Conservation (phyloP, 2,329 filamentous ascomycete species). For the Venturia pyrina region DNA sequence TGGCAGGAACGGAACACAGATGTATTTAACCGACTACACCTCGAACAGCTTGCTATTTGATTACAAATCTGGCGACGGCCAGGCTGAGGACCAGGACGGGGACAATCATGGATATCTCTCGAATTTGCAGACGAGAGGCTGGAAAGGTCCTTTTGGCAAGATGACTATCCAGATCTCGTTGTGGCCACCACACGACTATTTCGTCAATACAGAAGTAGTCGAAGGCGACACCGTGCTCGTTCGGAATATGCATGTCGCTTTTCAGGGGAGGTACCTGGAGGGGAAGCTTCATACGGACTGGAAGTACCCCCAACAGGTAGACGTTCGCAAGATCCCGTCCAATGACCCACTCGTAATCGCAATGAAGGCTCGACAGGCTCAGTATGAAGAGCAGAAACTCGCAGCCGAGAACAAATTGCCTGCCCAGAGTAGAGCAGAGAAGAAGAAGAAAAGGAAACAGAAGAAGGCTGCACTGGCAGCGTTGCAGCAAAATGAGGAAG, state of each 20-base stretch:
- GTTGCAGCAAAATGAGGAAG: constrained; percentile 14
- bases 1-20: constrained; percentile 38
- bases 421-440: constrained; percentile 21
- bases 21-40: constrained; percentile 82
- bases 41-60: constrained; percentile 54
- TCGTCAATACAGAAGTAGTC: constrained; percentile 45
- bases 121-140: constrained; percentile 34
- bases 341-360: constrained; percentile 41
- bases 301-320: constrained; percentile 41
- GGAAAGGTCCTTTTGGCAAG: constrained; percentile 67
- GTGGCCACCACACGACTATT: constrained; percentile 56
- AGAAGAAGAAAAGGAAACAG: constrained; percentile 24
- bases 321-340: constrained; percentile 43
- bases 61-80: constrained; percentile 28
- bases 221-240: constrained; percentile 55
- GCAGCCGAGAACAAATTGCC: constrained; percentile 14
- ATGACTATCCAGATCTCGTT: constrained; percentile 61
- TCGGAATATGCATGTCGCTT: constrained; percentile 62
- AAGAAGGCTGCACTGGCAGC: constrained; percentile 19
- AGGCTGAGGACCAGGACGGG: constrained; percentile 33
- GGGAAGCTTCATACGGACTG: constrained; percentile 59
- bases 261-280: constrained; percentile 50
- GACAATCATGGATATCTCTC: constrained; percentile 47
- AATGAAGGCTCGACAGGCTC: constrained; percentile 52
- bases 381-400: constrained; percentile 36